These are phyloP conservation scores for Crithidia expoeki DNA, from an alignment of 208 protist genomes.

Conservation along the genomic window DNA sequence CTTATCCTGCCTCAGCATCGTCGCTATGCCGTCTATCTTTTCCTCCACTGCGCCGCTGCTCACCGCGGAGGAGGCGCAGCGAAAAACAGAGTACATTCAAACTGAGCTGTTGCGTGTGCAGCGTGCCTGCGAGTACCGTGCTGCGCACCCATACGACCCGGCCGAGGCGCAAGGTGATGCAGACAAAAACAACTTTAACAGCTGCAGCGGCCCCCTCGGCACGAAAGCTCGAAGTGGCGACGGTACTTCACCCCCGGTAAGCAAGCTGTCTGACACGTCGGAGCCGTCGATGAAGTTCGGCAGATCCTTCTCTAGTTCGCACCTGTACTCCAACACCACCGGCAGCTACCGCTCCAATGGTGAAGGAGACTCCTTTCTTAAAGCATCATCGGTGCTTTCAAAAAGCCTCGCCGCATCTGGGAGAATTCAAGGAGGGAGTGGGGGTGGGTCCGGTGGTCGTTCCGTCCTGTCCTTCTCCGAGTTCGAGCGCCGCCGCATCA, in stretches of 20 bases:
- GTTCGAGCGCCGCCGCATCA: conserved; percentile 63
- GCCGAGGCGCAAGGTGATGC: neutral
- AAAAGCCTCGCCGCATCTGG: neutral
- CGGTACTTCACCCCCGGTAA: neutral
- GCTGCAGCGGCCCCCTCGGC: neutral
- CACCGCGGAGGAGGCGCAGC: conserved; percentile 22
- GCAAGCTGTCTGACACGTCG: neutral
- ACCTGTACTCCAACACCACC: neutral
- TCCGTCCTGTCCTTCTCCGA: conserved; percentile 33
- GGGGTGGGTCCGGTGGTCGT: neutral
- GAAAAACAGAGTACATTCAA: conserved; percentile 42
- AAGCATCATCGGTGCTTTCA: neutral
- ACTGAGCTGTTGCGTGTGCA: conserved; percentile 42
- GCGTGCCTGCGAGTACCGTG: conserved; percentile 47
- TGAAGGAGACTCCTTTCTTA: neutral
- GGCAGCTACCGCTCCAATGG: neutral
- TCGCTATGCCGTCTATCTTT: neutral
- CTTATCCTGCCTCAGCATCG: neutral
- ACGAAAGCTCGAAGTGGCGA: neutral
- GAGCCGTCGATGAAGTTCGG: conserved; percentile 1
- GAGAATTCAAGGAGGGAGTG: neutral
- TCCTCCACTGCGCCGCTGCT: conserved; percentile 3
- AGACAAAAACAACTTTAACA: neutral
- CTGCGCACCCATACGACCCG: conserved; percentile 33
- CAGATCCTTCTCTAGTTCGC: neutral